Evolutionary conservation across 2,329 filamentous ascomycete genomes (phyloP).

Genomic region (Monilinia laxa): DNA sequence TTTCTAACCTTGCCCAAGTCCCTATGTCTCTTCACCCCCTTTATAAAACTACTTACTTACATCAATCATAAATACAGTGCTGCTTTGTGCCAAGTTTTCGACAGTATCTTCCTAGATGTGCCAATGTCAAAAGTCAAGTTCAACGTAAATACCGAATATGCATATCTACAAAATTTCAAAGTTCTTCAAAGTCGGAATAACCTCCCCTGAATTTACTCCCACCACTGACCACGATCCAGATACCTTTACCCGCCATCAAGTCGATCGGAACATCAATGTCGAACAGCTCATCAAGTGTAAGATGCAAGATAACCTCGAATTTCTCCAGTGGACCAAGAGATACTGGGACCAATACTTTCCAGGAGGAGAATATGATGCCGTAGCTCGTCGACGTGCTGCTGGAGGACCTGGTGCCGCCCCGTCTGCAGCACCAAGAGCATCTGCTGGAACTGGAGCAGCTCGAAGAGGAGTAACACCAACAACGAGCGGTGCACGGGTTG

Average conservation of each 20-base stretch:
- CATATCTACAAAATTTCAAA: slow-evolving; percentile 98
- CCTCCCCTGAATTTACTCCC: slow-evolving; percentile 18
- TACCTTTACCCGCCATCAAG: slow-evolving; percentile 77
- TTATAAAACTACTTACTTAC: slow-evolving; percentile 23
- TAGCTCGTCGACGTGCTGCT: slow-evolving; percentile 77
- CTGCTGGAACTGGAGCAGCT: slow-evolving; percentile 45
- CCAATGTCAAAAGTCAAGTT: slow-evolving; percentile 97
- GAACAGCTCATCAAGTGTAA: slow-evolving; percentile 93
- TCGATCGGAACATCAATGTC: slow-evolving; percentile 89
- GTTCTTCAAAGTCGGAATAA: slow-evolving; percentile 75
- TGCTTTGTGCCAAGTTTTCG: slow-evolving; percentile 94
- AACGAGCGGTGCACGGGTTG: slow-evolving; percentile 46
- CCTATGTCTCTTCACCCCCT: slow-evolving; percentile 32
- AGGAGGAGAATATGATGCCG: slow-evolving; percentile 93
- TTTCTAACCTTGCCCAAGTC: slow-evolving; percentile 40
- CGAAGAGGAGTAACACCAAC: slow-evolving; percentile 45
- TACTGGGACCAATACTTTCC: slow-evolving; percentile 99
- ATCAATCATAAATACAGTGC: slow-evolving; percentile 57
- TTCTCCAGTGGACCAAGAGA: slow-evolving; percentile 92
- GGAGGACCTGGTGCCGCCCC: slow-evolving; percentile 54
- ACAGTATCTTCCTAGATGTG: slow-evolving; percentile 95
- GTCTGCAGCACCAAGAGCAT: slow-evolving; percentile 51
- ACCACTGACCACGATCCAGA: slow-evolving; percentile 50
- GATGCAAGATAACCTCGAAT: slow-evolving; percentile 99
- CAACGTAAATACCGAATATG: slow-evolving; percentile 95